phyloP scores from a whole-genome alignment of 768 basidiomycete species.

The Daedaleopsis sinensis region DNA sequence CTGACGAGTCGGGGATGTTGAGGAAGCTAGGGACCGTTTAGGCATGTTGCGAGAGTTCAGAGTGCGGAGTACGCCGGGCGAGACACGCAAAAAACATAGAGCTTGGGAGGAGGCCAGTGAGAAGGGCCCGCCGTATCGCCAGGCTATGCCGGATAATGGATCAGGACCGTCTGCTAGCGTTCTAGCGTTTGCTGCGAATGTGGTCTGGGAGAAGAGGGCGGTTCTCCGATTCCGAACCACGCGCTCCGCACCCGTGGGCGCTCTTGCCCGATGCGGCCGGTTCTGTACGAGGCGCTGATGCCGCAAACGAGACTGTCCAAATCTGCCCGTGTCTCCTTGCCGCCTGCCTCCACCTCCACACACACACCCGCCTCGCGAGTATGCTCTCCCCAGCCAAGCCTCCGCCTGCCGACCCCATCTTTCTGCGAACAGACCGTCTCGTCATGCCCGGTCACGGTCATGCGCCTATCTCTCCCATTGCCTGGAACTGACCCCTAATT shows the following conservation, averaged over 20 bases:
- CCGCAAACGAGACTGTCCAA: too few species aligned
- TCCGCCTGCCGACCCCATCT: background rate
- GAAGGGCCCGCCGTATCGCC: too few species aligned
- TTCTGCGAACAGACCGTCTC: background rate
- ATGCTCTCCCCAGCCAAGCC: background rate
- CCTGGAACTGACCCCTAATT: constrained; percentile 19
- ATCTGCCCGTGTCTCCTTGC: background rate
- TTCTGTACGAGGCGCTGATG: background rate
- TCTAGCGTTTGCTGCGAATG: background rate
- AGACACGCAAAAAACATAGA: background rate
- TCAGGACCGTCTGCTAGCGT: background rate
- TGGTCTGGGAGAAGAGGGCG: background rate
- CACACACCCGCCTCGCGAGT: too few species aligned
- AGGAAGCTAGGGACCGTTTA: constrained; percentile 19
- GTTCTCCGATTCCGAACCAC: background rate
- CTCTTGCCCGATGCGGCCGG: constrained; percentile 2
- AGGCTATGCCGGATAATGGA: background rate
- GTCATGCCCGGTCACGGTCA: background rate
- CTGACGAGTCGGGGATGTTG: constrained; percentile 16
- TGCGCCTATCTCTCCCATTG: constrained; percentile 1
- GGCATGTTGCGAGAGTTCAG: constrained; percentile 16
- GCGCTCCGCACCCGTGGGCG: background rate
- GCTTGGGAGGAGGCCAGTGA: background rate
- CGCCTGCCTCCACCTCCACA: background rate
- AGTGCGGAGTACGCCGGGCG: background rate